Conservation (phyloP, 345 rosid species). For the Pistacia integerrima region DNA sequence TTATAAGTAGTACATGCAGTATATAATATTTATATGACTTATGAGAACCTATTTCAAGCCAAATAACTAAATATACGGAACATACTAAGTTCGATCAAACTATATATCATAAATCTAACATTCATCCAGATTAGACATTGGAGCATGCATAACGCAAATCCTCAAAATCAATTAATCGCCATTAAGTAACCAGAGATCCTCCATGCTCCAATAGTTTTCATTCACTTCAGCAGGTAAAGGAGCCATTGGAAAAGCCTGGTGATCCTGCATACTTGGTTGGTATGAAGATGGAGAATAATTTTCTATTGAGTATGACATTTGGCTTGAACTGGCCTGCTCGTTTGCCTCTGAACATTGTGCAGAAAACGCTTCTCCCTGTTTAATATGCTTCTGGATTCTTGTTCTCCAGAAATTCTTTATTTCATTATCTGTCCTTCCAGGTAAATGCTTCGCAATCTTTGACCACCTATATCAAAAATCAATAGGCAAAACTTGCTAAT, state of each 20-base stretch:
- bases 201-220: constrained; percentile 80
- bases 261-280: constrained; percentile 22
- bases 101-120: background rate
- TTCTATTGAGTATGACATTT: constrained; percentile 50
- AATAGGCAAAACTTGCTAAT: background rate
- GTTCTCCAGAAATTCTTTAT: constrained; percentile 98
- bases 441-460: constrained; percentile 91
- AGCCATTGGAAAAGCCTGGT: constrained; percentile 23
- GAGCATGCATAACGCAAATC: too few relatives aligned
- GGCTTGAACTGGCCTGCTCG: constrained; percentile 50
- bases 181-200: constrained; percentile 74
- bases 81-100: background rate
- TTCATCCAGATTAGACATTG: background rate
- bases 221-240: constrained; percentile 37
- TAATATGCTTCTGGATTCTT: constrained; percentile 85
- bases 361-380: constrained; percentile 49
- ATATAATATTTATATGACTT: background rate
- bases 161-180: constrained; percentile 23
- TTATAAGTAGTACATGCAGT: background rate
- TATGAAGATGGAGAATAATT: constrained; percentile 50
- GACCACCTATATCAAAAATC: constrained; percentile 59
- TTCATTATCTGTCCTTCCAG: constrained; percentile 98
- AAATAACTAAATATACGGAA: background rate
- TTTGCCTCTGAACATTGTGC: constrained; percentile 47
- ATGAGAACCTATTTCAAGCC: constrained; percentile 16